phyloP scores from a whole-genome alignment of 2,329 filamentous ascomycete species.

The Colletotrichum spaethianum region DNA sequence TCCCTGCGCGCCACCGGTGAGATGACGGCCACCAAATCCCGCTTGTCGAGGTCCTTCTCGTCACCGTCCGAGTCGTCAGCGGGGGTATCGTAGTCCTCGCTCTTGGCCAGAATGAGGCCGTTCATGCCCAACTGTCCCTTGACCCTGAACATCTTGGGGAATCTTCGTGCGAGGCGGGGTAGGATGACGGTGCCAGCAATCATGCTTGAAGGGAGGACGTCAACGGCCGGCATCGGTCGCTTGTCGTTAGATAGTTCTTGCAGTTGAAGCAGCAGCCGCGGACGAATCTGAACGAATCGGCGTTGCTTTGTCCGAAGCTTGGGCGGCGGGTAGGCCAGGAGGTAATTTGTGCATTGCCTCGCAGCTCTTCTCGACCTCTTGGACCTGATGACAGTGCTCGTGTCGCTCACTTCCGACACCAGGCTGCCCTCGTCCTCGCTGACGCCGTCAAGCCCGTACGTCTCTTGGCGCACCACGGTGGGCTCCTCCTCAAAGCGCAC shows the following conservation, averaged over 20 bases:
- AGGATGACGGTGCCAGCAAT: slow-evolving; percentile 70
- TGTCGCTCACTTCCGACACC: slow-evolving; percentile 63
- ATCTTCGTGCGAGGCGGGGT: slow-evolving; percentile 71
- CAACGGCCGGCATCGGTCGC: slow-evolving; percentile 77
- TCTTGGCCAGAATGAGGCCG: slow-evolving; percentile 79
- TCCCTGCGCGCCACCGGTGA: slow-evolving; percentile 62
- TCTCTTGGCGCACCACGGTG: slow-evolving; percentile 44
- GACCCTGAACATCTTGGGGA: slow-evolving; percentile 74
- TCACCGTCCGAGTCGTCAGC: slow-evolving; percentile 64
- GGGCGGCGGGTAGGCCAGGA: slow-evolving; percentile 78
- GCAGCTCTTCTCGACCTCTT: slow-evolving; percentile 45
- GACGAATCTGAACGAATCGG: slow-evolving; percentile 76
- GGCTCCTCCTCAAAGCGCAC: slow-evolving; percentile 63
- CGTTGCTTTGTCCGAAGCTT: slow-evolving; percentile 72
- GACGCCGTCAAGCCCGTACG: slow-evolving; percentile 46
- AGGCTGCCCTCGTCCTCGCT: slow-evolving; percentile 67
- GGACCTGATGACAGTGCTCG: slow-evolving; percentile 53
- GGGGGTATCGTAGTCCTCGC: slow-evolving; percentile 72
- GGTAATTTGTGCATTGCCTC: slow-evolving; percentile 73
- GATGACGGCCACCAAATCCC: slow-evolving; percentile 77
- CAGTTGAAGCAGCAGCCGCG: slow-evolving; percentile 79
- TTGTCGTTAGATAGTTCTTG: slow-evolving; percentile 74
- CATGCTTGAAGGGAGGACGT: slow-evolving; percentile 79
- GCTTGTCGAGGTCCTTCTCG: slow-evolving; percentile 64
- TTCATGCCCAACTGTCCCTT: slow-evolving; percentile 76